A percentile compares a stretch with the other conserved stretches of the same genome.
Evolutionary conservation across 2,329 filamentous ascomycete genomes (phyloP).

Genomic region (Dothideomycetes sp.): DNA sequence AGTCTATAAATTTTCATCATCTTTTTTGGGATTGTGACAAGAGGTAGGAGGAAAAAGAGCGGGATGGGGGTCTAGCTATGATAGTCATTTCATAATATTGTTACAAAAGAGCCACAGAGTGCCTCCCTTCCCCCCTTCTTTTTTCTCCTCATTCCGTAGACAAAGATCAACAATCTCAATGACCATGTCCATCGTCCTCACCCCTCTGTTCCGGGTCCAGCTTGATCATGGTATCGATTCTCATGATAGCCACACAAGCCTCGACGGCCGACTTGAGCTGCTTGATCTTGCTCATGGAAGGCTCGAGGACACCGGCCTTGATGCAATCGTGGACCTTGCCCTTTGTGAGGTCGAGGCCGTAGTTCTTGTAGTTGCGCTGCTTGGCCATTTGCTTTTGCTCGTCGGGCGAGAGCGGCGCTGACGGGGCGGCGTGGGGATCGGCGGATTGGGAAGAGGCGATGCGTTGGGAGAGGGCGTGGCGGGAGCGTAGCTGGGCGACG

Average conservation of each 20-base stretch:
- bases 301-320: conserved; percentile 91
- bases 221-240: conserved; percentile 97
- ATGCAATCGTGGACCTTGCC: conserved; percentile 88
- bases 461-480: conserved; percentile 88
- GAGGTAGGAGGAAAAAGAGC: too few species aligned
- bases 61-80: too few species aligned
- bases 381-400: conserved; percentile 83
- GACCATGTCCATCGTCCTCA: conserved; percentile 52
- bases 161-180: conserved; percentile 8
- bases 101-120: too few species aligned
- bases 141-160: not conserved
- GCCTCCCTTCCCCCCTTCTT: not conserved
- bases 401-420: conserved; percentile 41
- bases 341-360: conserved; percentile 80
- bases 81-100: too few species aligned
- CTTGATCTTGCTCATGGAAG: conserved; percentile 95
- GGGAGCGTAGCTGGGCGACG: conserved; percentile 85
- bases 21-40: too few species aligned
- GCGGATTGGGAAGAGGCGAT: conserved; percentile 45
- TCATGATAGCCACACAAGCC: conserved; percentile 97
- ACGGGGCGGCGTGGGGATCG: conserved; percentile 12
- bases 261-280: conserved; percentile 98
- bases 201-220: conserved; percentile 78
- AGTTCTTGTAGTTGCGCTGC: conserved; percentile 98
- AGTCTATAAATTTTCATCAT: too few species aligned